Evolutionary conservation across 768 basidiomycete genomes (phyloP), one percentile per base, ranked within the genome.

Genomic region (Clavaria fumosa): DNA sequence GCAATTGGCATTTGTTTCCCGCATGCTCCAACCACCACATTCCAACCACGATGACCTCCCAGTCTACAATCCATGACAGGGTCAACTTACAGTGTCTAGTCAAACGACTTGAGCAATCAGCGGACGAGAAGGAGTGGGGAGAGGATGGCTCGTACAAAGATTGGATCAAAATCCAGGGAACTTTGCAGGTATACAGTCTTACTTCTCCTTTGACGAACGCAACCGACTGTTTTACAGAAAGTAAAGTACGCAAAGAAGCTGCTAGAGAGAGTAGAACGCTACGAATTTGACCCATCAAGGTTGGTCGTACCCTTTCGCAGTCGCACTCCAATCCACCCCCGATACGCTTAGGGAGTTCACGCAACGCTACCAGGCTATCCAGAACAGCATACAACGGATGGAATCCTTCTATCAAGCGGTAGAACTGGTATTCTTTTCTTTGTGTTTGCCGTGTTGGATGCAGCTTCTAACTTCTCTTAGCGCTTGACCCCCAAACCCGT

Each of bases 31-130:
- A n/a, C n/a, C n/a, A n/a, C n/a, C n/a, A n/a, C n/a, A n/a, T n/a
- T n/a, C n/a, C n/a, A n/a, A n/a, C n/a, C n/a, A n/a, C n/a, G n/a
- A n/a, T n/a, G n/a, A n/a, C n/a, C n/a, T n/a, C n/a, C n/a, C 44
- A 45, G 20, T 14, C 33, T 11, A n/a, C n/a, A n/a, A 19, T 35
- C 7, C 80, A 79, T 41, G 76, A 84, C 57, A 67, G 70, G 45
- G 69, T 84, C 9, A 84, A 84, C 53, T 60, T 84, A 6, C 55
- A 57, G 7, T 65, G 77, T 34, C 63, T 84, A 5, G 53, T 83
- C 4, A 62, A 66, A 31, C 53, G 72, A 39, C 64, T 85, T 0
- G 77, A 83, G 40, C 70, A 67, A 47, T 61, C 66, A 7, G 54
- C 69, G 0, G 55, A 44, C 40, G 61, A 37, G 57, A 62, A 62